Percentiles rank a stretch among this genome's conserved stretches.
phyloP scores from a whole-genome alignment of 2,329 filamentous ascomycete species.

The Botrytis porri region DNA sequence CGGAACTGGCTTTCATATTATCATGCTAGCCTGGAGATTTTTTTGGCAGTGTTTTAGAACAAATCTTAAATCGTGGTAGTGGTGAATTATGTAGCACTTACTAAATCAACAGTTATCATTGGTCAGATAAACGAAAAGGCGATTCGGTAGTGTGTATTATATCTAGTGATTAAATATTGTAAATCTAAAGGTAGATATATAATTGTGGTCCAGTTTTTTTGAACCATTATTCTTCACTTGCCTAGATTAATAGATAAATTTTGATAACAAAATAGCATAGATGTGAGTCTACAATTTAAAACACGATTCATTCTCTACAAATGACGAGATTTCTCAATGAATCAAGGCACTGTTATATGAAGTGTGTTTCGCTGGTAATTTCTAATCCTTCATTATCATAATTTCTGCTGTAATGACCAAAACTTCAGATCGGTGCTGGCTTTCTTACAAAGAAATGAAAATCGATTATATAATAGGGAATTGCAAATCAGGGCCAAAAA shows the following conservation, averaged over 20 bases:
- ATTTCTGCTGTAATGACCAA: too few relatives aligned
- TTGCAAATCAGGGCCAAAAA: neutral
- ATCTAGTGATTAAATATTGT: neutral
- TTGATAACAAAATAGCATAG: accelerated
- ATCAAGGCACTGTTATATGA: neutral
- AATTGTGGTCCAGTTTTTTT: neutral
- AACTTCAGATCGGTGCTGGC: neutral
- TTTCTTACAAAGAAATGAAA: neutral
- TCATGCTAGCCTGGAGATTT: neutral
- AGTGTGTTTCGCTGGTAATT: neutral
- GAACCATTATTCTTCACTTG: neutral
- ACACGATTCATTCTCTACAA: neutral
- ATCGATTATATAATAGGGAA: neutral
- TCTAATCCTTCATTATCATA: neutral
- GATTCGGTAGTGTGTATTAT: neutral
- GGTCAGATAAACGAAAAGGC: neutral
- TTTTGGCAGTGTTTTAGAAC: neutral
- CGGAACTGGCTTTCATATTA: too few relatives aligned
- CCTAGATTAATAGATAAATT: neutral
- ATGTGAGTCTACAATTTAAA: neutral
- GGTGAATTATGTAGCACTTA: neutral
- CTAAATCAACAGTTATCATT: neutral
- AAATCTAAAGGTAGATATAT: neutral
- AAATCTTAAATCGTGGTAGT: neutral
- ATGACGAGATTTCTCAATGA: neutral